Base-by-base conservation (phyloP, 2,329 filamentous ascomycete species). In the Trichocomaceae sp. region DNA sequence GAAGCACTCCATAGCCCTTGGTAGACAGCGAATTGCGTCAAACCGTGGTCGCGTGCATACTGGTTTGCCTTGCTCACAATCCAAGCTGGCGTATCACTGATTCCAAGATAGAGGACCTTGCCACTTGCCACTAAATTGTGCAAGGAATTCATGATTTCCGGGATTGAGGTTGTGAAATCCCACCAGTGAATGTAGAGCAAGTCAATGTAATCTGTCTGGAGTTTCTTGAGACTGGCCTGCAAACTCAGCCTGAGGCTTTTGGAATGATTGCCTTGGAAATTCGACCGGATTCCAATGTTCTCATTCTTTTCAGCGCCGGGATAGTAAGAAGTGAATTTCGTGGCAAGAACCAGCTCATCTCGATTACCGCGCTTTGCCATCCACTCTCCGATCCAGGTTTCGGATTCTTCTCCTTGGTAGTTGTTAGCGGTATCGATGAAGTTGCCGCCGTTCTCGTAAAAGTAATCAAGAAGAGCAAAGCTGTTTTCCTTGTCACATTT, bases 401-500 rank as follows among this genome's bases (percentile, higher is more conserved):
- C 85, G 0, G 80, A 81, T 62, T 84, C 69, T 66, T 87, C 77
- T 54, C 75, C 72, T 61, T 86, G 84, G 69, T 88, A 88, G 67
- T 83, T 84, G 71, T 83, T 86, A 55, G 84, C 64, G 39, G 84
- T 87, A 66, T 89, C 86, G 63, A 89, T 83, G 67, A 89, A 88
- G 70, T 89, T 89, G 26, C 86, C 86, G 5, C 83, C 83, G 0
- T 83, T 77, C 5, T 79, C 77, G 57, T 79, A 82, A 70, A 82
- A 88, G 64, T 79, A 82, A 63, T 88, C 85, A 9, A 88, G 76
- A 26, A 89, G 81, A 19, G 76, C 72, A 60, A 87, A 84, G 1
- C 80, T 76, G 2, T 77, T 78, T 52, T 81, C 74, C 64, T 87
- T 82, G 64, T 80, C 77, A 67, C 85, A 87, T 39, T 78, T 76